Evolutionary conservation across 2,329 filamentous ascomycete species (phyloP).

Genomic region (Dactylellina parvicollis): DNA sequence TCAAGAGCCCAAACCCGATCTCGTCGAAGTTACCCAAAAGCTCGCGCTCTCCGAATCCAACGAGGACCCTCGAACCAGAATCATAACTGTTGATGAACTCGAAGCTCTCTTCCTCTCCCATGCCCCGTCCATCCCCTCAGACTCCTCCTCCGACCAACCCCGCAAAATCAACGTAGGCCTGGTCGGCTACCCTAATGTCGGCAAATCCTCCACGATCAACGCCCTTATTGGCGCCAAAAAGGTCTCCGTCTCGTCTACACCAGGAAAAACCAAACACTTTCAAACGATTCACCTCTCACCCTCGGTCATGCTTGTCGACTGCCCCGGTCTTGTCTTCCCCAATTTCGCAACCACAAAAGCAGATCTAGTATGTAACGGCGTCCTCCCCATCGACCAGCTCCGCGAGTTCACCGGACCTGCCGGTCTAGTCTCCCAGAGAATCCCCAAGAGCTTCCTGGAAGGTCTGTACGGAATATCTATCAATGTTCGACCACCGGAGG

Average conservation of each 20-base stretch:
- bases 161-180: constrained; percentile 76
- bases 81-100: constrained; percentile 72
- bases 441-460: constrained; percentile 88
- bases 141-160: constrained; percentile 15
- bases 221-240: constrained; percentile 98
- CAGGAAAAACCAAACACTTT: constrained; percentile 99
- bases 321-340: constrained; percentile 96
- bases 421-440: constrained; percentile 81
- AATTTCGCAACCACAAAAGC: constrained; percentile 98
- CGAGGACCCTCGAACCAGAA: constrained; percentile 60
- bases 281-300: constrained; percentile 96
- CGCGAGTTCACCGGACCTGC: constrained; percentile 90
- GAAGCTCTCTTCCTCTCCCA: constrained; percentile 42
- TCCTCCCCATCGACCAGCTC: constrained; percentile 95
- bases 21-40: constrained; percentile 26
- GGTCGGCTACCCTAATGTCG: constrained; percentile 97
- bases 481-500: constrained; percentile 79
- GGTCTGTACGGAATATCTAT: constrained; percentile 95
- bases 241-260: constrained; percentile 95
- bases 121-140: constrained; percentile 19
- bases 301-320: constrained; percentile 92
- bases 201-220: constrained; percentile 99
- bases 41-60: constrained; percentile 57
- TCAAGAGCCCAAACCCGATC: constrained; percentile 58
- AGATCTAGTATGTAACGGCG: constrained; percentile 92